phyloP scores from a whole-genome alignment of 495 filamentous ascomycete genomes.

The Durotheca rogersii region DNA sequence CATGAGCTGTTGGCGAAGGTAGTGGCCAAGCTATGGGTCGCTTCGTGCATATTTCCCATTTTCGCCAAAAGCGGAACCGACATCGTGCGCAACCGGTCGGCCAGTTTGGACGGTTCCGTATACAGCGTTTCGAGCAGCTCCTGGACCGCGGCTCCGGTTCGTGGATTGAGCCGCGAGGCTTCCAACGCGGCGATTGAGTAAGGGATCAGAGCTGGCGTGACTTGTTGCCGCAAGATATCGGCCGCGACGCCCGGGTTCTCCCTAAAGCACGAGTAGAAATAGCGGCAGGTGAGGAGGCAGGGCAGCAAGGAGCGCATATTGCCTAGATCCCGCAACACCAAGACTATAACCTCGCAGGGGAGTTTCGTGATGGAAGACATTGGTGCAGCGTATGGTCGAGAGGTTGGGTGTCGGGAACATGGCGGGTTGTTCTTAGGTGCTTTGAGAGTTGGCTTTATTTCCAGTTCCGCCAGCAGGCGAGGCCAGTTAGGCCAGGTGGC shows the following conservation, averaged over 20 bases:
- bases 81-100: slow-evolving; percentile 15
- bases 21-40: slow-evolving; percentile 12
- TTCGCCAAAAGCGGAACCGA: slow-evolving; percentile 16
- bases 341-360: slow-evolving; percentile 17
- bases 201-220: slow-evolving; percentile 10
- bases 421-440: no score
- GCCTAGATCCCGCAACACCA: slow-evolving; percentile 8
- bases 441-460: no score
- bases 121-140: slow-evolving; percentile 13
- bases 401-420: no score
- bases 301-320: slow-evolving; percentile 1
- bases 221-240: slow-evolving; percentile 16
- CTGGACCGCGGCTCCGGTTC: slow-evolving; percentile 4
- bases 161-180: slow-evolving; percentile 11
- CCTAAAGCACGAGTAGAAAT: slow-evolving; percentile 1
- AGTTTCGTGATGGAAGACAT: slow-evolving; percentile 11
- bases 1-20: slow-evolving; percentile 17
- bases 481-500: no score
- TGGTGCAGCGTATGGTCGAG: no score
- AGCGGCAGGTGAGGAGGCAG: neutral
- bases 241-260: slow-evolving; percentile 1
- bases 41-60: slow-evolving; percentile 14
- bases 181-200: slow-evolving; percentile 14
- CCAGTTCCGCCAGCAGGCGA: no score
- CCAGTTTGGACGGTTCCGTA: slow-evolving; percentile 18